A percentile compares a stretch with the other conserved stretches of the same genome.
phyloP scores from a whole-genome alignment of 129 eudicot genomes.

The Glebionis coronaria region DNA sequence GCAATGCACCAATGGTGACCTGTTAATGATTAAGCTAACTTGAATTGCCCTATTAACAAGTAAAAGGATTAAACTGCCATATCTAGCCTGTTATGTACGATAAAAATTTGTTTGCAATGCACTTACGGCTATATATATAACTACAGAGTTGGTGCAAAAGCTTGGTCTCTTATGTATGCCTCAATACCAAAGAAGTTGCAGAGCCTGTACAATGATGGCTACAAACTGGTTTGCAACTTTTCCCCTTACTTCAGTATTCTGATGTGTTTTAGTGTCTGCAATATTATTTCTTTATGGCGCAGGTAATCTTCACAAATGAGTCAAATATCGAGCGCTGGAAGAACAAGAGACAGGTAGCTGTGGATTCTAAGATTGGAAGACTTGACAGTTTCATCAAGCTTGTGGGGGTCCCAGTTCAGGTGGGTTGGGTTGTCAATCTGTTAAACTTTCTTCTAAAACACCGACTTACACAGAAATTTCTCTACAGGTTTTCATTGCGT shows the following conservation, averaged over 20 bases:
- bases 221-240: conserved; percentile 68
- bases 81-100: too few relatives aligned
- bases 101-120: too few relatives aligned
- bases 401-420: conserved; percentile 86
- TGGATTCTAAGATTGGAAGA: conserved; percentile 91
- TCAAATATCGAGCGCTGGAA: conserved; percentile 94
- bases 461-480: not conserved
- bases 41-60: too few relatives aligned
- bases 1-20: too few relatives aligned
- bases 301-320: conserved; percentile 97
- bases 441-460: not conserved
- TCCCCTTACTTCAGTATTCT: conserved; percentile 9
- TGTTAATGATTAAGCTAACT: too few relatives aligned
- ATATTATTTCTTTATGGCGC: not conserved
- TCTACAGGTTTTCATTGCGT: conserved; percentile 81
- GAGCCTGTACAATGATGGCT: conserved; percentile 75
- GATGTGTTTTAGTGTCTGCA: not conserved
- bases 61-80: too few relatives aligned
- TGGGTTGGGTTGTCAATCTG: conserved; percentile 17
- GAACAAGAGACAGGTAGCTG: conserved; percentile 89
- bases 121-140: not conserved
- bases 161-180: conserved; percentile 95
- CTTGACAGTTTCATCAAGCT: conserved; percentile 67
- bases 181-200: conserved; percentile 91
- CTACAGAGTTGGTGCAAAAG: conserved; percentile 86